Evolutionary conservation across 2,329 filamentous ascomycete genomes (phyloP).

Genomic region (Hyphodiscus sp.): DNA sequence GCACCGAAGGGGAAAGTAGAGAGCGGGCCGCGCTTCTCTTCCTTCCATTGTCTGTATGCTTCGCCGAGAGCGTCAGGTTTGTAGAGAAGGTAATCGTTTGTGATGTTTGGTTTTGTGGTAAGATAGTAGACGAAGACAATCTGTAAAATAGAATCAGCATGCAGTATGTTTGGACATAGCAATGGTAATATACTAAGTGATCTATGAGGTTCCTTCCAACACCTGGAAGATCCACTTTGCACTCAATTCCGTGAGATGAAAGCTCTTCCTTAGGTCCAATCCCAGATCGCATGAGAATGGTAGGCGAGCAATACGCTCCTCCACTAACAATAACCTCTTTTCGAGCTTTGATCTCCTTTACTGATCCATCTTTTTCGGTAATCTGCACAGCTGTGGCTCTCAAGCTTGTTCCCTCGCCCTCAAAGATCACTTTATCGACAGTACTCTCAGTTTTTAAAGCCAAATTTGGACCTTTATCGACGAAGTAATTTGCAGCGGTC

Average conservation of each 20-base stretch:
- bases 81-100: constrained; percentile 51
- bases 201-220: constrained; percentile 58
- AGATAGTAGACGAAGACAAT: constrained; percentile 57
- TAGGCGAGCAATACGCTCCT: constrained; percentile 41
- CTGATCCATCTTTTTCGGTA: constrained; percentile 36
- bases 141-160: too few species aligned
- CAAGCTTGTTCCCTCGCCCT: constrained; percentile 30
- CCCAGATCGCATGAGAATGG: constrained; percentile 41
- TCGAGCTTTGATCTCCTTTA: constrained; percentile 32
- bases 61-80: constrained; percentile 45
- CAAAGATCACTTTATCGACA: constrained; percentile 47
- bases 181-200: constrained; percentile 36
- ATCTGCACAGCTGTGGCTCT: constrained; percentile 40
- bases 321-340: constrained; percentile 44
- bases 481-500: constrained; percentile 47
- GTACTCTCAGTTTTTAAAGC: constrained; percentile 41
- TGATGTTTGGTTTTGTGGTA: constrained; percentile 43
- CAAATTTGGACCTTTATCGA: constrained; percentile 30
- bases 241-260: constrained; percentile 38
- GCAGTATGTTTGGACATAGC: too few species aligned
- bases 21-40: constrained; percentile 50
- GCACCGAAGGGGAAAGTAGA: constrained; percentile 57
- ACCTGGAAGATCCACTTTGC: constrained; percentile 51
- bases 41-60: constrained; percentile 49
- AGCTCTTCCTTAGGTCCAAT: constrained; percentile 38